Percentiles rank a stretch among this genome's conserved stretches.
Conservation (phyloP, 108 stramenopile species). For the Epithemia pelagica region DNA sequence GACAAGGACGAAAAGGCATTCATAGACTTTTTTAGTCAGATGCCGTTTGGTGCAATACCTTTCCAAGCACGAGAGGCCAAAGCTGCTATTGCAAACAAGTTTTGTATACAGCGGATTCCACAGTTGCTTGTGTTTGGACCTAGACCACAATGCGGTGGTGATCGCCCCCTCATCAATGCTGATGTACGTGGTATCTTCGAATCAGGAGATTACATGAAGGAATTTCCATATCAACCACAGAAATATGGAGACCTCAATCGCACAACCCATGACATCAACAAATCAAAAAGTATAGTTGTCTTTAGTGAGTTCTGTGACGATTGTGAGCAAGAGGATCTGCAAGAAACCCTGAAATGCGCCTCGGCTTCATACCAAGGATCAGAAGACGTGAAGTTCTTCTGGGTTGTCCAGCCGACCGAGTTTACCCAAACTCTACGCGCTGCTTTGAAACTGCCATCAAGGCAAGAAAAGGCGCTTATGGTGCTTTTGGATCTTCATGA, state of each 20-base stretch:
- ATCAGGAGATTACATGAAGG: conserved; percentile 39
- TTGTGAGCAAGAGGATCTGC: conserved; percentile 48
- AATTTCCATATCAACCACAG: conserved; percentile 66
- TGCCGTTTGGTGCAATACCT: conserved; percentile 59
- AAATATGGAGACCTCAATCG: conserved; percentile 47
- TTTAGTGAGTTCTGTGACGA: conserved; percentile 54
- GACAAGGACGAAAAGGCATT: conserved; percentile 55
- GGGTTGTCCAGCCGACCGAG: conserved; percentile 22
- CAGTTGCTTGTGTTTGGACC: conserved; percentile 49
- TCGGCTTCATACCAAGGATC: conserved; percentile 35
- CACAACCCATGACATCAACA: conserved; percentile 56
- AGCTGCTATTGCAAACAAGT: conserved; percentile 31
- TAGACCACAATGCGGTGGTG: conserved; percentile 25
- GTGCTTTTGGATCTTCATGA: conserved; percentile 54
- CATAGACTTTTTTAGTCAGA: conserved; percentile 39
- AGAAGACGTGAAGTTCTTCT: conserved; percentile 44
- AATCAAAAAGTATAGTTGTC: conserved; percentile 41
- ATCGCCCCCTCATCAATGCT: conserved; percentile 43
- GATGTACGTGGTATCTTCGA: conserved; percentile 43
- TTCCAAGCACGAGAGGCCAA: conserved; percentile 46
- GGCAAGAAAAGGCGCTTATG: conserved; percentile 28
- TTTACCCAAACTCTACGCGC: conserved; percentile 33
- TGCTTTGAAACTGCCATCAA: conserved; percentile 25
- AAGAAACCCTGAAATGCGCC: conserved; percentile 35
- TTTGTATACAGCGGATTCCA: conserved; percentile 53